These are phyloP conservation scores for Entomophthora muscae DNA, from an alignment of 371 early-diverging fungal genomes.

Conservation along the genomic window DNA sequence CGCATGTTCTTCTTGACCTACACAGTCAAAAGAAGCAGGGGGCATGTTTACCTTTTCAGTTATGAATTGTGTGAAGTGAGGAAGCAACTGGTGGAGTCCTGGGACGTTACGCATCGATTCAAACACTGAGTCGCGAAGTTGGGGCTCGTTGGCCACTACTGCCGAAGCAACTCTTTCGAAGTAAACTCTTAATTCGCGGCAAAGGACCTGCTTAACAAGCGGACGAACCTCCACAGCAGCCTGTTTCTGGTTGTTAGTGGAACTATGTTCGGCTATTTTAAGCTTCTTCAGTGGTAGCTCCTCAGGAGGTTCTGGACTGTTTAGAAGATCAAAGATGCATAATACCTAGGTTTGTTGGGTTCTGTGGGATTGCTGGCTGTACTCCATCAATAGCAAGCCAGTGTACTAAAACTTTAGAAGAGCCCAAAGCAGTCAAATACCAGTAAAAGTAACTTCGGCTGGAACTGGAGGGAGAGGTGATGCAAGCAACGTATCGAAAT, in stretches of 20 bases:
- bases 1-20: slow-evolving; percentile 60
- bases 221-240: slow-evolving; percentile 53
- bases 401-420: slow-evolving; percentile 33
- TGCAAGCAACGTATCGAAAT: slow-evolving; percentile 81
- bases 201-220: slow-evolving; percentile 80
- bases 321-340: slow-evolving; percentile 9
- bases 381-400: slow-evolving; percentile 99
- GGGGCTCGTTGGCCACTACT: slow-evolving; percentile 55
- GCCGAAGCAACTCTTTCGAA: slow-evolving; percentile 88
- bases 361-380: slow-evolving; percentile 97
- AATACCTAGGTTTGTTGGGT: slow-evolving; percentile 57
- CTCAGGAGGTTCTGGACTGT: slow-evolving; percentile 12
- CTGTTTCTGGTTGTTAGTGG: slow-evolving; percentile 9
- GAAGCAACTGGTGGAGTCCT: slow-evolving; percentile 93
- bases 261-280: neutral
- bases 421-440: slow-evolving; percentile 15
- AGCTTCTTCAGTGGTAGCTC: slow-evolving; percentile 15
- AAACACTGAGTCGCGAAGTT: slow-evolving; percentile 54
- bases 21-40: slow-evolving; percentile 11
- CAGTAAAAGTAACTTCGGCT: slow-evolving; percentile 64
- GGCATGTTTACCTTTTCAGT: slow-evolving; percentile 48
- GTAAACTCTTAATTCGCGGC: slow-evolving; percentile 92
- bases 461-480: slow-evolving; percentile 91
- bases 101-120: slow-evolving; percentile 81
- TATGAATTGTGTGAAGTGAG: slow-evolving; percentile 95